A percentile compares a stretch with the other conserved stretches of the same genome.
Conservation (phyloP, 2,329 filamentous ascomycete species). For the Acephala macrosclerotiorum region DNA sequence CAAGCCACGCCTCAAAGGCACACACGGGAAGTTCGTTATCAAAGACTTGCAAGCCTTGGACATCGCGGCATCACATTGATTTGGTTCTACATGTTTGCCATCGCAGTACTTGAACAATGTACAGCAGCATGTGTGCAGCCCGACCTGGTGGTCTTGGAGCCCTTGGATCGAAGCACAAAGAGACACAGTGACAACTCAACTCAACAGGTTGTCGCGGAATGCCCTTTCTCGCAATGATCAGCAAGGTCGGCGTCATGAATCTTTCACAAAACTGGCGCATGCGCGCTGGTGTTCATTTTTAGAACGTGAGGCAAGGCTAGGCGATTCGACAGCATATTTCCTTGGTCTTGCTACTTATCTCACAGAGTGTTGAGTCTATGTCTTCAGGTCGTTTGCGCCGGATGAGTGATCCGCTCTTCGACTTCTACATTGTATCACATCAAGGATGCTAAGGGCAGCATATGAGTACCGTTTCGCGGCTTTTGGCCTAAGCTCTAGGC, state of each 20-base stretch:
- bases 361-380: neutral
- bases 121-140: constrained; percentile 1
- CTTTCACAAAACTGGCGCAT: constrained; percentile 6
- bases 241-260: neutral
- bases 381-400: neutral
- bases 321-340: neutral
- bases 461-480: neutral
- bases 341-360: neutral
- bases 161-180: neutral
- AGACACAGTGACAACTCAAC: constrained; percentile 5
- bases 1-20: neutral
- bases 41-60: neutral
- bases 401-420: neutral
- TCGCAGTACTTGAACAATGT: neutral
- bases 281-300: neutral
- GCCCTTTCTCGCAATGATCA: neutral
- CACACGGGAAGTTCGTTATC: neutral
- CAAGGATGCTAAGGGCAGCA: neutral
- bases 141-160: neutral
- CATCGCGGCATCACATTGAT: neutral
- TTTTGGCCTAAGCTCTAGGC: neutral
- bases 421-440: neutral
- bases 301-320: constrained; percentile 1
- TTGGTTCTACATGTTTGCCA: constrained; percentile 1
- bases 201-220: neutral